Evolutionary conservation across 192 early-diverging fungal species (phyloP), one percentile per base, ranked within the genome.

Genomic region (Anaeromyces robustus): DNA sequence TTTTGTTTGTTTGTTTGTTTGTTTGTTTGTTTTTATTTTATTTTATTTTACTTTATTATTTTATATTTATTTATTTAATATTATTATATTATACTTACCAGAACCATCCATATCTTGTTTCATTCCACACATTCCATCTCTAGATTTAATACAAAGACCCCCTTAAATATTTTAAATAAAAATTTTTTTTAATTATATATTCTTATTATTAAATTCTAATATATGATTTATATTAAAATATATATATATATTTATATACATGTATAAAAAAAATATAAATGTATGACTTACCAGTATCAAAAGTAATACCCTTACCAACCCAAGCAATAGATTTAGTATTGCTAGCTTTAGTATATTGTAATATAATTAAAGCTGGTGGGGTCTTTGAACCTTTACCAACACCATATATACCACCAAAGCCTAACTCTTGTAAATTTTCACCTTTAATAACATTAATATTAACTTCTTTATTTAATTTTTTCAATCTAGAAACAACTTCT

Each of bases 291-390:
- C 86, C 87, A 31, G 88, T 87, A 82, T 90, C 89, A 84, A 85
- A 90, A 17, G 88, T 86, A 80, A 90, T 89, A 26, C 89, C 89
- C 84, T 90, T 90, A 80, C 89, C 89, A 29, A 89, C 89, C 80
- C 85, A 87, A 29, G 85, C 86, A 68, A 88, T 77, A 17, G 87
- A 86, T 79, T 86, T 87, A 12, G 78, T 84, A 12, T 81, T 81
- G 2, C 78, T 82, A 17, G 68, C 77, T 19, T 86, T 86, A 28
- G 78, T 82, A 80, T 86, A 84, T n/a, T 79, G 81, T 14, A 90
- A 83, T 19, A 88, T 78, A 59, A 85, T 84, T 12, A 90, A 82
- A 19, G 84, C 85, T 12, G 89, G 88, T 30, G 86, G 87, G 77
- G 82, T 77, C 26, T 83, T 81, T 77, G 83, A 82, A 2, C 82